Conservation (phyloP, 345 rosid genomes). For the Gossypium longicalyx region DNA sequence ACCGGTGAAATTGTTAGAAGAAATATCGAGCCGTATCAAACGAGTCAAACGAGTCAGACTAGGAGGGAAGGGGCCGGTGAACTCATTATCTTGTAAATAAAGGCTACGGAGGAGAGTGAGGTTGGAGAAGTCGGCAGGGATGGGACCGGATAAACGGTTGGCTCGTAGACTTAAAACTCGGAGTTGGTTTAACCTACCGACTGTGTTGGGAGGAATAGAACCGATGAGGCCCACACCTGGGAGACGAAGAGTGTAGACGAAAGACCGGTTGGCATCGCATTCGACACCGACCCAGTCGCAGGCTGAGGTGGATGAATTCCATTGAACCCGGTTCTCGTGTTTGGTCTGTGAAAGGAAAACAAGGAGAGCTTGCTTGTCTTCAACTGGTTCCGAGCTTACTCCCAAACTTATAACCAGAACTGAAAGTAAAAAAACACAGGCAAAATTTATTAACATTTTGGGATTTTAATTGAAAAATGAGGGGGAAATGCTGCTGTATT, state of each 20-base stretch:
- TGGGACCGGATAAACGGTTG: constrained; percentile 64
- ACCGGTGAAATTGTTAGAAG: constrained; percentile 74
- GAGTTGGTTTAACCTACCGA: constrained; percentile 65
- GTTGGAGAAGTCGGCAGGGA: constrained; percentile 82
- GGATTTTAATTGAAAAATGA: background rate
- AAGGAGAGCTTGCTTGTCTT: constrained; percentile 82
- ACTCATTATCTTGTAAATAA: constrained; percentile 59
- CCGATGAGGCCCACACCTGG: constrained; percentile 89
- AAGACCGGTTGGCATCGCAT: constrained; percentile 56
- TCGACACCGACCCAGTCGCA: constrained; percentile 83
- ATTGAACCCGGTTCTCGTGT: constrained; percentile 72
- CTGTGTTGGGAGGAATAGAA: constrained; percentile 51
- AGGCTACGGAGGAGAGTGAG: constrained; percentile 68
- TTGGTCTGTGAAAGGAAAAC: constrained; percentile 48
- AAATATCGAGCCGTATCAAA: constrained; percentile 70
- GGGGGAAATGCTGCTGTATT: constrained; percentile 1
- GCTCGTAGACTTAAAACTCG: constrained; percentile 89
- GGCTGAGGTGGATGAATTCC: constrained; percentile 68
- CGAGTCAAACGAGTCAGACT: constrained; percentile 45
- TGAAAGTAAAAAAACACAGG: constrained; percentile 20
- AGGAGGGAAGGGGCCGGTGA: constrained; percentile 62
- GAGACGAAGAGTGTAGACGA: constrained; percentile 61
- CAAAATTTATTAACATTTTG: constrained; percentile 33
- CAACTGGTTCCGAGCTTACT: constrained; percentile 62
- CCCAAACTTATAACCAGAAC: constrained; percentile 32